phyloP scores from a whole-genome alignment of 2,329 filamentous ascomycete genomes.

The Penicillium sp. region DNA sequence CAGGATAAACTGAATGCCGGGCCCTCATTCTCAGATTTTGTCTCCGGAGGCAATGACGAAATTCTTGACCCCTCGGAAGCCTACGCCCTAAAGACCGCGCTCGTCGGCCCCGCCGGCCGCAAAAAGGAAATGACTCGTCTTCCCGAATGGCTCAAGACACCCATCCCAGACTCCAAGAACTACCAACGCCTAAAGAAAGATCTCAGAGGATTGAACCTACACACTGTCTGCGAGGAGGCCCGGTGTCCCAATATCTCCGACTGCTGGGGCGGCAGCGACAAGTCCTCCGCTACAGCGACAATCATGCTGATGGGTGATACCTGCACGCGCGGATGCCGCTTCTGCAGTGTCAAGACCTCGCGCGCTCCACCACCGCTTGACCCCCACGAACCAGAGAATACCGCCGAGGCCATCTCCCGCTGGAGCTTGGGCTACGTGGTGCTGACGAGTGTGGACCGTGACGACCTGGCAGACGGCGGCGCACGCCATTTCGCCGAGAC shows the following conservation, averaged over 20 bases:
- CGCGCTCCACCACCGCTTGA: constrained; percentile 75
- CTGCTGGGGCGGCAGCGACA: constrained; percentile 91
- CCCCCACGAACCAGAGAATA: constrained; percentile 94
- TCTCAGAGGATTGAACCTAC: constrained; percentile 78
- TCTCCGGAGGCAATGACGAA: constrained; percentile 46
- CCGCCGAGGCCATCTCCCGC: constrained; percentile 82
- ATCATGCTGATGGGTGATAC: constrained; percentile 99
- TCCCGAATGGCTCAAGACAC: constrained; percentile 93
- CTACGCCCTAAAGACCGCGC: constrained; percentile 58
- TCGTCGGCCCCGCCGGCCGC: constrained; percentile 58
- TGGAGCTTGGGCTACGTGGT: constrained; percentile 98
- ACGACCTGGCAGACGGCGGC: constrained; percentile 85
- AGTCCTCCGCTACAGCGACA: constrained; percentile 87
- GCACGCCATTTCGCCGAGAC: constrained; percentile 90
- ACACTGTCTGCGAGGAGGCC: constrained; percentile 97
- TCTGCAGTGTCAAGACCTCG: constrained; percentile 93
- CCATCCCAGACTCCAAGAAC: constrained; percentile 79
- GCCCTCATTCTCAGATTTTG: constrained; percentile 62
- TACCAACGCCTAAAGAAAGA: constrained; percentile 96
- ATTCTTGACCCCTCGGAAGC: constrained; percentile 49
- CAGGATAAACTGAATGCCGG: constrained; percentile 61
- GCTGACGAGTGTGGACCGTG: constrained; percentile 86
- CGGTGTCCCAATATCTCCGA: constrained; percentile 96
- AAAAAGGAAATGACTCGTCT: constrained; percentile 69
- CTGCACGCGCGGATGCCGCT: constrained; percentile 91